These are phyloP conservation scores for Colletotrichum lini DNA, from an alignment of 2,329 filamentous ascomycete species.

Conservation along the genomic window DNA sequence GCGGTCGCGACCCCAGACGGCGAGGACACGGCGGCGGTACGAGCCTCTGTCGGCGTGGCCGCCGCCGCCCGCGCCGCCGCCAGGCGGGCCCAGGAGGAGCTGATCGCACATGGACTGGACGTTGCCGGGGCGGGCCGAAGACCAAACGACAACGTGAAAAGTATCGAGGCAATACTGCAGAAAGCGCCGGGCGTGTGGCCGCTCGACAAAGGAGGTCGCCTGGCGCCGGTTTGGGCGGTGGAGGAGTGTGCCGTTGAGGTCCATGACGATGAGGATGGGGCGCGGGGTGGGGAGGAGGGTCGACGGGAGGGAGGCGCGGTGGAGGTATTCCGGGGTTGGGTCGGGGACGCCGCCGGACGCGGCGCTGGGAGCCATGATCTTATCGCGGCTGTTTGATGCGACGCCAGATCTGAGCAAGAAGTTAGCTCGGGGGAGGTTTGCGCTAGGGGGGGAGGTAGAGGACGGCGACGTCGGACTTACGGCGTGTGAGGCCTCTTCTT, in stretches of 20 bases:
- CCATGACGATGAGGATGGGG: slow-evolving; percentile 85
- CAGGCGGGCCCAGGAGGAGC: slow-evolving; percentile 64
- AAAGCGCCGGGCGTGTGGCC: slow-evolving; percentile 79
- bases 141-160: slow-evolving; percentile 91
- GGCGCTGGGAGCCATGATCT: slow-evolving; percentile 49
- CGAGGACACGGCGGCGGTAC: slow-evolving; percentile 71
- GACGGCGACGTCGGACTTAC: slow-evolving; percentile 7
- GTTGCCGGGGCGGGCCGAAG: slow-evolving; percentile 83
- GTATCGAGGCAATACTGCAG: slow-evolving; percentile 80
- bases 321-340: slow-evolving; percentile 74
- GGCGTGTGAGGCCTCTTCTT: slow-evolving; percentile 13
- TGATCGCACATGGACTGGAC: slow-evolving; percentile 77
- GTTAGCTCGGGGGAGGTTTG: slow-evolving; percentile 2
- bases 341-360: slow-evolving; percentile 72
- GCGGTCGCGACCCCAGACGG: slow-evolving; percentile 83
- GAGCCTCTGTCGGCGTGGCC: slow-evolving; percentile 47
- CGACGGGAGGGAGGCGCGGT: slow-evolving; percentile 63
- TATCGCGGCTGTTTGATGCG: slow-evolving; percentile 37
- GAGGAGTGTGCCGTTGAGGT: slow-evolving; percentile 93
- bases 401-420: background rate
- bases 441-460: background rate
- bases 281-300: slow-evolving; percentile 62
- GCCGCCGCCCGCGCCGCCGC: background rate
- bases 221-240: slow-evolving; percentile 71
- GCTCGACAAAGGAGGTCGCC: slow-evolving; percentile 69